Evolutionary conservation across 1,284 basidiomycete species (phyloP), one percentile per base, ranked within the genome.

Genomic region (Stereum hirsutum): DNA sequence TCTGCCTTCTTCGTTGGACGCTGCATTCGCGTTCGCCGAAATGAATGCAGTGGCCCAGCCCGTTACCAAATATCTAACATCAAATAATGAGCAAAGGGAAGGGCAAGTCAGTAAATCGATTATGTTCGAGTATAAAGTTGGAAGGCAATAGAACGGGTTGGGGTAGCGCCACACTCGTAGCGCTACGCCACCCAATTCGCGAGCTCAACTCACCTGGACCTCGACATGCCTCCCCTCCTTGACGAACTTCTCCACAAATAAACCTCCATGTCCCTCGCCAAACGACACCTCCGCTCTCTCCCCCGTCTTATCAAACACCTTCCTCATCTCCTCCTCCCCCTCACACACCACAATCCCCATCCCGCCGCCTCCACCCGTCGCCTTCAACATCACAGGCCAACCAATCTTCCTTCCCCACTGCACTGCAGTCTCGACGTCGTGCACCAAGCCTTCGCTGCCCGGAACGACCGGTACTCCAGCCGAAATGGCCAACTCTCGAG

Each of bases 21-120:
- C 75, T 79, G 51, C 81, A 83, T 55, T 88, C 84, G 8, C 84
- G 66, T 53, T 86, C 82, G 26, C 79, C 76, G 63, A 84, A 72
- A 54, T 82, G 78, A 11, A 83, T 64, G 2, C 73, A 75, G 42
- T 75, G 63, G 4, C 74, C 75, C 0, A 56, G 39, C 0, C 79
- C 80, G 54, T 86, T 73, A 12, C 81, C 83, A 49, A 85, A 82
- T 0, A 86, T 69, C 70, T 78, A 36, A 5, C 20, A 6, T 8
- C 10, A 27, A 25, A 23, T 27, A 15, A 17, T n/a, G n/a, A n/a
- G n/a, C n/a, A 21, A 21, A 17, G 20, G 8, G 31, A n/a, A 8
- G 11, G 19, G 23, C 6, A n/a, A 17, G 27, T 32, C 6, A 31
- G 11, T 20, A 7, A 21, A 27, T 20, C n/a, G 23, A 31, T 31